Evolutionary conservation across 1,284 basidiomycete genomes (phyloP), one percentile per base, ranked within the genome.

Genomic region (Moniliophthora roreri): DNA sequence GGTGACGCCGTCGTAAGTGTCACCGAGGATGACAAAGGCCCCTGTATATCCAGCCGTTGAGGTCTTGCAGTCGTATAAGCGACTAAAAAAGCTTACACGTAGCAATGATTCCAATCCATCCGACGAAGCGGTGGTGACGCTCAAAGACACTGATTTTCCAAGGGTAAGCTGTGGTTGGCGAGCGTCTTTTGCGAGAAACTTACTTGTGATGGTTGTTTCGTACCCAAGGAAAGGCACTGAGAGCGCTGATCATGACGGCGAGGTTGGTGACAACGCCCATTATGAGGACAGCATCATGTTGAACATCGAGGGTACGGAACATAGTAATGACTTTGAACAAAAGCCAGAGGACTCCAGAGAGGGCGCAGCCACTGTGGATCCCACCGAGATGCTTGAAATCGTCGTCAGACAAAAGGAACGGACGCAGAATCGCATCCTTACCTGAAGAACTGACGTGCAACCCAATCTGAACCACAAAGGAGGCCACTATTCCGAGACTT

Each of bases 191-290:
- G 28, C n/a, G 48, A 42, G 21, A 39, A 11, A 69, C 81, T 64
- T 64, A 89, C 86, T 90, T 89, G 72, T 90, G 87, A 61, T 89
- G 84, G 2, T 79, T 81, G 62, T 89, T 89, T 54, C 88, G 75
- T 41, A 90, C 79, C 81, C 85, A 86, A 21, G 87, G 87, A 61
- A 89, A 77, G 5, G 86, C 84, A 55, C 81, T 78, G 34, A 81
- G 63, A 15, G 83, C 82, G 44, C 73, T 78, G 56, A 87, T 64
- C 50, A 82, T 76, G 37, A 81, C 67, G 3, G 81, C 69, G 3
- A 81, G 49, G 56, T 81, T 81, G 2, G 84, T 83, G 21, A 84
- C 57, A 34, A 85, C 69, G 42, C 85, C 85, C 52, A 82, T 73
- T 10, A 77, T 71, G 16, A 89, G 69, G 37, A 88, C 71, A 1